Evolutionary conservation across 805 yeast species (phyloP), one percentile per base, ranked within the genome.

Genomic region (Cyberlindnera americana): DNA sequence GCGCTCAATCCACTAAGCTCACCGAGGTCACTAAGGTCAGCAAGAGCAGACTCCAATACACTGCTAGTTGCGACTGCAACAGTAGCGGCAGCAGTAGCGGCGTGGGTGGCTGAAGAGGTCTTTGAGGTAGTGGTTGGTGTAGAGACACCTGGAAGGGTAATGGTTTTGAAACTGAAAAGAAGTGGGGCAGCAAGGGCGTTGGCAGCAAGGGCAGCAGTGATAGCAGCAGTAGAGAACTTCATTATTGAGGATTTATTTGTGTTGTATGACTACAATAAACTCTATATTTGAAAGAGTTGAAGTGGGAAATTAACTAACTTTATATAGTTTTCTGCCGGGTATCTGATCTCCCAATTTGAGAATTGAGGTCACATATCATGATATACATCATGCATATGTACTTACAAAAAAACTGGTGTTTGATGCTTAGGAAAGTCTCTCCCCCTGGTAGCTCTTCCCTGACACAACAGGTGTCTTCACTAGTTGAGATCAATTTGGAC

Each of bases 131-230:
- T 25, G 27, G 24, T 27, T 14, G 19, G 15, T 7, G 7, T 5
- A 15, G 19, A 6, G 15, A 27, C 15, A n/a, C 18, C 5, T 29
- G 16, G 33, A 19, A 19, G 4, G 23, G 31, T 15, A 10, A 17
- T 10, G 13, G 31, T 16, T 10, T 21, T 21, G 10, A 10, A 7
- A 21, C 23, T 28, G 19, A 18, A 18, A 28, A 15, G 21, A 16
- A 29, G 29, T 33, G 37, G 30, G 12, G 37, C 24, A 19, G 37
- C 37, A 6, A 19, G 15, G 14, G 16, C 24, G 14, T 14, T n/a
- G 25, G 30, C 18, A 13, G 25, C 37, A 3, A 26, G 11, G 29
- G 37, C 19, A 19, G 37, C 37, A 26, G 17, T 19, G 30, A 17
- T 7, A 14, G 30, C 17, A 15, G 14, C 12, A 5, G 19, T 9